Evolutionary conservation across 2,329 filamentous ascomycete species (phyloP), one percentile per base, ranked within the genome.

Genomic region (Lachnellula hyalina): DNA sequence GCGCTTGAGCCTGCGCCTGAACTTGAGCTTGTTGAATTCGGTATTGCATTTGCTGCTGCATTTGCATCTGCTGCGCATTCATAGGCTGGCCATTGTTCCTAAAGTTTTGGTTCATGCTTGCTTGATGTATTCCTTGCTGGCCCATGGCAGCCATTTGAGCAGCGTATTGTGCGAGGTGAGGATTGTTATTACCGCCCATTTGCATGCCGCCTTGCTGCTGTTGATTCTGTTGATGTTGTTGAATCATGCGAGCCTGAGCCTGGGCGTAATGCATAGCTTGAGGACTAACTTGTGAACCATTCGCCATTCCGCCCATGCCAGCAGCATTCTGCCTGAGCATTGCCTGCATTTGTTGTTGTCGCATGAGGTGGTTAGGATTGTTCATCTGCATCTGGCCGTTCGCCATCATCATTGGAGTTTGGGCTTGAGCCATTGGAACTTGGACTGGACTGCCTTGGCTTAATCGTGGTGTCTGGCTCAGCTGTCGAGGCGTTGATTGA

Each of bases 371-470:
- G 56, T 38, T 66, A 51, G 11, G 58, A 75, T 77, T 57, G 34
- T 62, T 61, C 40, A 63, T 60, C 32, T 59, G 56, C 54, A 63
- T 61, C n/a, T 65, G 64, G 21, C 58, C 60, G 52, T 74, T 75
- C 55, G 75, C 75, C 73, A 83, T 79, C 68, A 82, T 76, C 50
- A 68, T 56, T 76, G 75, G 70, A 82, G 77, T 63, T 81, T 79
- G 79, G 57, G 75, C 76, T 53, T 82, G 79, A 1, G 77, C 73
- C 76, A 85, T 80, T 74, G 81, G 80, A 40, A 73, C 75, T 45
- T 82, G 80, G 46, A 82, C 78, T 19, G 84, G 82, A 65, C 83
- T 86, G 25, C 77, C 79, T 68, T 86, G 83, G 32, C 72, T 76
- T 77, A 85, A 83, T 54, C 82, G 79, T 46, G 84, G 84, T 11